A percentile compares a stretch with the other conserved stretches of the same genome.
Conservation (phyloP, 2,329 filamentous ascomycete species). For the Endocalyx cinctus region DNA sequence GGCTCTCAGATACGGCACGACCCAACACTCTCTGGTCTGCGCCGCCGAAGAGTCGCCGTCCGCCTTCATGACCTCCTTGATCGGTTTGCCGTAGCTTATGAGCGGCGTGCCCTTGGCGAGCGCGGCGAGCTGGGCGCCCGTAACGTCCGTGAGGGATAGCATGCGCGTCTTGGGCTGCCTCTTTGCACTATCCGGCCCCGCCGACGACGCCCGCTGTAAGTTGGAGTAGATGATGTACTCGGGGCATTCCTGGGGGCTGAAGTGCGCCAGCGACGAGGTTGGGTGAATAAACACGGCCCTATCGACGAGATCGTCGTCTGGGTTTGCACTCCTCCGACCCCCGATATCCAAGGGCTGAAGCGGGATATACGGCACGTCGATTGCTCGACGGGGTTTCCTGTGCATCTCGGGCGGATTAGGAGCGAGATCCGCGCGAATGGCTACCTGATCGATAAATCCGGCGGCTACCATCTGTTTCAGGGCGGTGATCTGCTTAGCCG, state of each 20-base stretch:
- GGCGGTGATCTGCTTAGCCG: constrained; percentile 66
- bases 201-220: constrained; percentile 63
- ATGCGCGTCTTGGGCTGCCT: constrained; percentile 73
- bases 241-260: constrained; percentile 69
- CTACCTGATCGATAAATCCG: constrained; percentile 91
- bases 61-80: constrained; percentile 66
- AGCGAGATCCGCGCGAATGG: constrained; percentile 83
- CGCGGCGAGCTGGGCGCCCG: constrained; percentile 67
- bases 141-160: constrained; percentile 79
- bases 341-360: constrained; percentile 63
- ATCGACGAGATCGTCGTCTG: constrained; percentile 42
- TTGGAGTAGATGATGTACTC: constrained; percentile 84
- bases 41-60: constrained; percentile 34
- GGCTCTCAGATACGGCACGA: constrained; percentile 70
- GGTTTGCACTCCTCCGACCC: too few species aligned
- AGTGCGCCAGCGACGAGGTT: constrained; percentile 70
- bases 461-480: constrained; percentile 89
- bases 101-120: constrained; percentile 83
- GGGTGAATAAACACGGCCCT: constrained; percentile 84
- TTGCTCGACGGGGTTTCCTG: constrained; percentile 74
- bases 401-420: constrained; percentile 63
- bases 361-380: constrained; percentile 87
- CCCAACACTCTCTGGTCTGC: constrained; percentile 70
- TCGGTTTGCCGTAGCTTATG: constrained; percentile 80
- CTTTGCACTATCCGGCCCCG: constrained; percentile 37